These are phyloP conservation scores for Pseudomicrostroma phylloplanum DNA, from an alignment of 1,284 basidiomycete species.

Conservation along the genomic window DNA sequence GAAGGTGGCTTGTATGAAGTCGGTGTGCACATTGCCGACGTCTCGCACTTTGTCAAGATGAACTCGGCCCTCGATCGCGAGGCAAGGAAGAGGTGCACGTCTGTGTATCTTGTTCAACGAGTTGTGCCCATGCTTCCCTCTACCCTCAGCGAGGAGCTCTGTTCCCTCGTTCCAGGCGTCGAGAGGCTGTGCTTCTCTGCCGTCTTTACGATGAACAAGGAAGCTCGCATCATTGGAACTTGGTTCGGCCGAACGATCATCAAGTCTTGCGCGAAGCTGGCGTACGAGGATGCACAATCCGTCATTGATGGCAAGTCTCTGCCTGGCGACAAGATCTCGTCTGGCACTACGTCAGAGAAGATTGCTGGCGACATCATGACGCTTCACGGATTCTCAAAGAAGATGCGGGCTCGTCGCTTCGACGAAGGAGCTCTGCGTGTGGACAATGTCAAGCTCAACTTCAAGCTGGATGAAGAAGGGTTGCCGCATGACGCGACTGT, in stretches of 20 bases:
- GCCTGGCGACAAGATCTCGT: neutral
- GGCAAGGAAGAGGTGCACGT: slow-evolving; percentile 91
- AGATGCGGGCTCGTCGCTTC: slow-evolving; percentile 68
- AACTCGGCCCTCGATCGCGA: slow-evolving; percentile 95
- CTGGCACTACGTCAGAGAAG: slow-evolving; percentile 28
- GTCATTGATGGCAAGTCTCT: slow-evolving; percentile 66
- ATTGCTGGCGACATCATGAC: slow-evolving; percentile 70
- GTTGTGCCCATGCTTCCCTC: slow-evolving; percentile 95
- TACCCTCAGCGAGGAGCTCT: slow-evolving; percentile 79
- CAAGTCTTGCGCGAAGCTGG: slow-evolving; percentile 78
- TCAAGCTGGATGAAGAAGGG: slow-evolving; percentile 76
- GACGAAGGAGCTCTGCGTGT: slow-evolving; percentile 74
- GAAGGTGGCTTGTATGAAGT: slow-evolving; percentile 86
- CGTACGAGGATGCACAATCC: slow-evolving; percentile 72
- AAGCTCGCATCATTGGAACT: slow-evolving; percentile 74
- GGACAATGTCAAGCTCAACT: slow-evolving; percentile 67
- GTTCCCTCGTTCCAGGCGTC: slow-evolving; percentile 77
- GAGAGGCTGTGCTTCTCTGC: slow-evolving; percentile 75
- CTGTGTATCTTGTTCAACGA: slow-evolving; percentile 90
- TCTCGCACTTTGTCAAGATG: slow-evolving; percentile 86
- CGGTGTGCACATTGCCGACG: slow-evolving; percentile 90
- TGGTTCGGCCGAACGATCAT: slow-evolving; percentile 91
- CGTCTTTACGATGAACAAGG: slow-evolving; percentile 72
- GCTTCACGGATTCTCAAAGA: slow-evolving; percentile 61
- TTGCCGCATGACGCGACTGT: slow-evolving; percentile 72